Conservation (phyloP, 140 eudicot genomes). For the Anethum foeniculum region DNA sequence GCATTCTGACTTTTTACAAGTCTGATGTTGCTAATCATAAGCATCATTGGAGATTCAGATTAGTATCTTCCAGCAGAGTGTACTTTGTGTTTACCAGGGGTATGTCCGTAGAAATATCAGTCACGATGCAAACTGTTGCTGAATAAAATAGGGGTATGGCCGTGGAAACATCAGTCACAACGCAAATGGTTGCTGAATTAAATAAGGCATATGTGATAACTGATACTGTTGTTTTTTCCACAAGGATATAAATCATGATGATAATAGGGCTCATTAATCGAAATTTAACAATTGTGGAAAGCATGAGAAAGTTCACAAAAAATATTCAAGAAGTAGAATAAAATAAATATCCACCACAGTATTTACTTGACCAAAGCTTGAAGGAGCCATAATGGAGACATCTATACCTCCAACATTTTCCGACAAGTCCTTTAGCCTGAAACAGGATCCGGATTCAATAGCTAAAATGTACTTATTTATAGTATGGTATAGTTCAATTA, state of each 20-base stretch:
- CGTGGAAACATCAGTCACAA: not conserved
- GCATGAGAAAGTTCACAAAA: not conserved
- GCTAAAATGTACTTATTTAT: not conserved
- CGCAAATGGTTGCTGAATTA: not conserved
- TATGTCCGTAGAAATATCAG: not conserved
- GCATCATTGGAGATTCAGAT: not conserved
- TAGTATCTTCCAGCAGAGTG: too few relatives aligned
- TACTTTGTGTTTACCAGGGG: not conserved
- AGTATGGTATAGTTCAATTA: not conserved
- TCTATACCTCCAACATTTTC: not conserved
- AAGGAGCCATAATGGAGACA: not conserved
- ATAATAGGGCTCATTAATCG: not conserved
- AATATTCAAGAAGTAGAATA: not conserved
- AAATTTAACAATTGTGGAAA: not conserved
- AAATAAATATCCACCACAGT: not conserved
- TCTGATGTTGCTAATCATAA: not conserved
- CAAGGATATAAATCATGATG: not conserved
- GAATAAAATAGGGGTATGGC: not conserved
- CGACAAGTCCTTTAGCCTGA: not conserved
- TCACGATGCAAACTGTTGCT: not conserved
- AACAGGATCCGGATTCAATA: not conserved
- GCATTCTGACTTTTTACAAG: not conserved
- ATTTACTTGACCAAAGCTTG: not conserved
- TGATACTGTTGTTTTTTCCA: not conserved
- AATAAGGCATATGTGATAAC: not conserved